Evolutionary conservation across 2,329 filamentous ascomycete genomes (phyloP).

Genomic region (Colletotrichum noveboracense): DNA sequence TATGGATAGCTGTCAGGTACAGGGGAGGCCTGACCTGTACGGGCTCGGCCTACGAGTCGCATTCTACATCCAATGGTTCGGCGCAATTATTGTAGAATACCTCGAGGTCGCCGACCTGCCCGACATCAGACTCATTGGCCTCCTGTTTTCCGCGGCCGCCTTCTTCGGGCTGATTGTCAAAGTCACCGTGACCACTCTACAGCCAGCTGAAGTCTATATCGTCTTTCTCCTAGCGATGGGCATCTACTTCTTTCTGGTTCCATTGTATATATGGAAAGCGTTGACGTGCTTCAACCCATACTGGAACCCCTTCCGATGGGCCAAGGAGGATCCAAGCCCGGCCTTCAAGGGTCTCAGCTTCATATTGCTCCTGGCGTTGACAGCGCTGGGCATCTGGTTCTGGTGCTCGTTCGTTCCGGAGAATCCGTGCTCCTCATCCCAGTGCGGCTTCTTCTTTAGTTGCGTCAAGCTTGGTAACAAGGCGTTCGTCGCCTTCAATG

Average conservation of each 20-base stretch:
- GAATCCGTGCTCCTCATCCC: constrained; percentile 26
- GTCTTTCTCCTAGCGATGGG: constrained; percentile 35
- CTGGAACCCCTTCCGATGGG: constrained; percentile 33
- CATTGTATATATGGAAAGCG: constrained; percentile 36
- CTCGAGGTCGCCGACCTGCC: constrained; percentile 30
- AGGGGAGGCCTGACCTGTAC: constrained; percentile 35
- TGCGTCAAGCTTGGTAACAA: constrained; percentile 29
- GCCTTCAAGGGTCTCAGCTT: constrained; percentile 31
- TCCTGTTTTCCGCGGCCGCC: constrained; percentile 31
- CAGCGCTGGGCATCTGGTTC: constrained; percentile 37
- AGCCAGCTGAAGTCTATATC: constrained; percentile 36
- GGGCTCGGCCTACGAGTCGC: constrained; percentile 38
- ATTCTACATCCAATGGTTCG: constrained; percentile 42
- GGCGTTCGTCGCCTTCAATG: constrained; percentile 31
- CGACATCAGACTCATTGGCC: constrained; percentile 35
- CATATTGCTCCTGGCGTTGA: constrained; percentile 28
- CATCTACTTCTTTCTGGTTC: constrained; percentile 34
- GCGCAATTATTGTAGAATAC: constrained; percentile 34
- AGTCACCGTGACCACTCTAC: constrained; percentile 23
- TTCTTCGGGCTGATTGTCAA: constrained; percentile 33
- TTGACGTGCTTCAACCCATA: constrained; percentile 33
- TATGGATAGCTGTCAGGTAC: constrained; percentile 29
- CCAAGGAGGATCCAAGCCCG: constrained; percentile 28
- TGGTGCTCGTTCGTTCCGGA: constrained; percentile 30
- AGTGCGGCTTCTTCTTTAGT: constrained; percentile 38